Conservation (phyloP, 768 basidiomycete species). For the Mycena leptocephala region DNA sequence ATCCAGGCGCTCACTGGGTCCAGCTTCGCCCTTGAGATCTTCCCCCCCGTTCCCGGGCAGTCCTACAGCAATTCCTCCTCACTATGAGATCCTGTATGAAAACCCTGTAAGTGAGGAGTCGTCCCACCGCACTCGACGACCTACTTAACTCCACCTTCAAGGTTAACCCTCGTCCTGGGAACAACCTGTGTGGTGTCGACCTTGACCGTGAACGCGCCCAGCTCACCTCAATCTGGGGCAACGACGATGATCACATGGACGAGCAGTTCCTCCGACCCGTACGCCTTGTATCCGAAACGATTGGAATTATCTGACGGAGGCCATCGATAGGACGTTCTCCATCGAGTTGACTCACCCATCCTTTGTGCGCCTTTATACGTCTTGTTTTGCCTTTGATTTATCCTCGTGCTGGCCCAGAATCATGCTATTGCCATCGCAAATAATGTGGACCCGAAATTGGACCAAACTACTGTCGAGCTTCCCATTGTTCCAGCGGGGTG, state of each 20-base stretch:
- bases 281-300: neutral
- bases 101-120: too few relatives aligned
- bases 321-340: conserved; percentile 10
- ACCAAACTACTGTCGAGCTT: conserved; percentile 1
- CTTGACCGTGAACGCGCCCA: neutral
- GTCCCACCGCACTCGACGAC: too few relatives aligned
- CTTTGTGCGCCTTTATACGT: neutral
- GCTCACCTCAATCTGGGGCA: neutral
- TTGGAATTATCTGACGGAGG: neutral
- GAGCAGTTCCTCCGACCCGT: conserved; percentile 21
- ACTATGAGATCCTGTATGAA: too few relatives aligned
- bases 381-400: too few relatives aligned
- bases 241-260: conserved; percentile 21
- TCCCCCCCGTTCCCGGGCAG: too few relatives aligned
- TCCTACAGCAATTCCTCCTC: too few relatives aligned
- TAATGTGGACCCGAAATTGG: conserved; percentile 15
- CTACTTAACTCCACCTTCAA: too few relatives aligned
- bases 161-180: neutral
- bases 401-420: neutral
- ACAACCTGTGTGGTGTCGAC: neutral
- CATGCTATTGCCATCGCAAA: conserved; percentile 21
- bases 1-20: too few relatives aligned
- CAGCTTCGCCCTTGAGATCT: too few relatives aligned
- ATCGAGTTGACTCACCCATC: conserved; percentile 19
- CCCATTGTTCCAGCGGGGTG: conserved; percentile 16